These are phyloP conservation scores for Chenopodium berlandieri DNA, from an alignment of 148 eudicot genomes.

Conservation along the genomic window DNA sequence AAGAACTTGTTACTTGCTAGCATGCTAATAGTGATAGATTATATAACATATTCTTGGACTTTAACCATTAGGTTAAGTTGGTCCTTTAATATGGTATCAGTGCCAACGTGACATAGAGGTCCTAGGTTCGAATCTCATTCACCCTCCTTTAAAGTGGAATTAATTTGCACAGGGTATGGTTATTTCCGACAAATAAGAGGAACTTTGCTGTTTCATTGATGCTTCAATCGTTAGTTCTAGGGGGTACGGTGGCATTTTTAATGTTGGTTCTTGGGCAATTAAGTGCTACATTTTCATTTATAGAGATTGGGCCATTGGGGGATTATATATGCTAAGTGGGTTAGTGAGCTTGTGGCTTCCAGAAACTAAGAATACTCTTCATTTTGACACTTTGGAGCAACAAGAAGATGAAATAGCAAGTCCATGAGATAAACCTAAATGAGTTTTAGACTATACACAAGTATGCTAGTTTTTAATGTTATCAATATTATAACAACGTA, in stretches of 20 bases:
- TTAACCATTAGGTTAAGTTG: too few species aligned
- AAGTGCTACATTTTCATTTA: constrained; percentile 37
- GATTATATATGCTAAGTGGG: constrained; percentile 40
- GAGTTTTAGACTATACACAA: too few species aligned
- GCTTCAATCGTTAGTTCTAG: constrained; percentile 45
- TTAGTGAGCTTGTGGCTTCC: constrained; percentile 44
- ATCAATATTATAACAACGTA: too few species aligned
- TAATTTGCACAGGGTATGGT: background rate
- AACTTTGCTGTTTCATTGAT: constrained; percentile 42
- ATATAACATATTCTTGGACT: too few species aligned
- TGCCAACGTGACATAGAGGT: too few species aligned
- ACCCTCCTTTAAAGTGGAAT: too few species aligned
- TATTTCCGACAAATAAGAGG: constrained; percentile 53
- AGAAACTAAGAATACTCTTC: constrained; percentile 43
- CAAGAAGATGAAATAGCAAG: constrained; percentile 17
- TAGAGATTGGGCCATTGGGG: constrained; percentile 32
- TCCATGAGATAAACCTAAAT: background rate
- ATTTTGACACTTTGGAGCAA: constrained; percentile 45
- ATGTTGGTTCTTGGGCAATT: constrained; percentile 40
- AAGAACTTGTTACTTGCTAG: too few species aligned
- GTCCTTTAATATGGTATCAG: too few species aligned
- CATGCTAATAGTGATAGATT: too few species aligned
- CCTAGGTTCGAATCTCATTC: too few species aligned
- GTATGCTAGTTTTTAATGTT: too few species aligned
- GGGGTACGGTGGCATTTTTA: constrained; percentile 51